A percentile compares a stretch with the other conserved stretches of the same genome.
Conservation (phyloP, 768 basidiomycete species). For the Chiua virens region DNA sequence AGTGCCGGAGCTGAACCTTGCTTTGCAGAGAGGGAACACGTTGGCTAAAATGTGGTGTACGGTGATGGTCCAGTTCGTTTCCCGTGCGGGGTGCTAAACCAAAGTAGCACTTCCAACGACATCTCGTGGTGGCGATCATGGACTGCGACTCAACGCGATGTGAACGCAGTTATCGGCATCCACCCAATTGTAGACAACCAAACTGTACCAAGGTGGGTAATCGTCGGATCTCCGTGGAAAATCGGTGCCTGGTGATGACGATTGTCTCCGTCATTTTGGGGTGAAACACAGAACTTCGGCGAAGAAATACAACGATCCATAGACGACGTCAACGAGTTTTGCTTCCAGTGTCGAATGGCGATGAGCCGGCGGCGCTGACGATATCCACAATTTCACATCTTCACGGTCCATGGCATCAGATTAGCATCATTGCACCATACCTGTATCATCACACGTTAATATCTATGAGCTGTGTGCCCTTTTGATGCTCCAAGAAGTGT, state of each 20-base stretch:
- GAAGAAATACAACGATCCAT: constrained; percentile 66
- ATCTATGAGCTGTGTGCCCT: constrained; percentile 7
- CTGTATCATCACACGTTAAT: constrained; percentile 28
- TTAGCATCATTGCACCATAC: constrained; percentile 27
- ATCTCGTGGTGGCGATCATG: constrained; percentile 68
- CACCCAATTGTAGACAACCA: constrained; percentile 51
- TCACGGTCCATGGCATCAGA: constrained; percentile 3
- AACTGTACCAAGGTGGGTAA: constrained; percentile 57
- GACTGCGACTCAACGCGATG: constrained; percentile 69
- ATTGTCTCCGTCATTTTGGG: neutral
- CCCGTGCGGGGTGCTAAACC: constrained; percentile 8
- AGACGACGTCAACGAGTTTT: constrained; percentile 70
- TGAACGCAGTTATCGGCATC: constrained; percentile 63
- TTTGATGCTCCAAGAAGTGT: constrained; percentile 1
- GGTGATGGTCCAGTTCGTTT: constrained; percentile 21
- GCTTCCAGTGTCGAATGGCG: constrained; percentile 68
- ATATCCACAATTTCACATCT: neutral
- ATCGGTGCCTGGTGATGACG: constrained; percentile 5
- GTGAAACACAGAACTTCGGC: constrained; percentile 55
- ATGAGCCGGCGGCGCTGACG: constrained; percentile 34
- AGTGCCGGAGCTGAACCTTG: neutral
- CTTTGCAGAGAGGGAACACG: constrained; percentile 67
- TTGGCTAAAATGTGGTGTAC: constrained; percentile 70
- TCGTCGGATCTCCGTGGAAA: constrained; percentile 11
- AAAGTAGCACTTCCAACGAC: constrained; percentile 75